Evolutionary conservation across 805 yeast genomes (phyloP).

Genomic region (Pichia paraexigua): DNA sequence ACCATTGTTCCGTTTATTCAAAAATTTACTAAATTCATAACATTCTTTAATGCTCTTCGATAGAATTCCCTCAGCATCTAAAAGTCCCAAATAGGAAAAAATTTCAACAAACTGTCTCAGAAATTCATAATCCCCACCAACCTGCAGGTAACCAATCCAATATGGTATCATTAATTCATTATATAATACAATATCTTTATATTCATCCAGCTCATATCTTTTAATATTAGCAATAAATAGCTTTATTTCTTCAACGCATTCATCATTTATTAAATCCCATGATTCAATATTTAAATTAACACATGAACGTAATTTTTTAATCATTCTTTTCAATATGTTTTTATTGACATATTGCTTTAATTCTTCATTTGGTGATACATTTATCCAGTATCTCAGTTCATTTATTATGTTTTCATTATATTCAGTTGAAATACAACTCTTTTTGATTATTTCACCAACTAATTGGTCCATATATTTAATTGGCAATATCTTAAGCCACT

Average conservation of each 20-base stretch:
- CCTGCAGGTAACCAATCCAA: neutral
- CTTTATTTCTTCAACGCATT: neutral
- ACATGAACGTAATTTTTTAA: neutral
- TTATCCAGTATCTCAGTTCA: neutral
- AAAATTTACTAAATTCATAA: neutral
- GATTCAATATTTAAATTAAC: neutral
- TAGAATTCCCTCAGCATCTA: neutral
- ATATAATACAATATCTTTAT: neutral
- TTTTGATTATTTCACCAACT: neutral
- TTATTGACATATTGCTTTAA: neutral
- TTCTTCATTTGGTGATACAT: neutral
- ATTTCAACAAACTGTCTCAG: neutral
- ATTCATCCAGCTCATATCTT: neutral
- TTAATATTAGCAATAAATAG: neutral
- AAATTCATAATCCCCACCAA: neutral
- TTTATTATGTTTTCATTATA: neutral
- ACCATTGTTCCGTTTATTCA: slow-evolving; percentile 5
- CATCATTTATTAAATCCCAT: neutral
- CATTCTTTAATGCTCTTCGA: neutral
- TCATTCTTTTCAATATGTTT: neutral
- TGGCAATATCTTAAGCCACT: neutral
- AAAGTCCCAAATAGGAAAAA: neutral
- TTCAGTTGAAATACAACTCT: neutral
- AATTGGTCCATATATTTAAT: neutral
- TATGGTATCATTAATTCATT: neutral